phyloP scores from a whole-genome alignment of 1,284 basidiomycete species.

The Porodaedalea pini region DNA sequence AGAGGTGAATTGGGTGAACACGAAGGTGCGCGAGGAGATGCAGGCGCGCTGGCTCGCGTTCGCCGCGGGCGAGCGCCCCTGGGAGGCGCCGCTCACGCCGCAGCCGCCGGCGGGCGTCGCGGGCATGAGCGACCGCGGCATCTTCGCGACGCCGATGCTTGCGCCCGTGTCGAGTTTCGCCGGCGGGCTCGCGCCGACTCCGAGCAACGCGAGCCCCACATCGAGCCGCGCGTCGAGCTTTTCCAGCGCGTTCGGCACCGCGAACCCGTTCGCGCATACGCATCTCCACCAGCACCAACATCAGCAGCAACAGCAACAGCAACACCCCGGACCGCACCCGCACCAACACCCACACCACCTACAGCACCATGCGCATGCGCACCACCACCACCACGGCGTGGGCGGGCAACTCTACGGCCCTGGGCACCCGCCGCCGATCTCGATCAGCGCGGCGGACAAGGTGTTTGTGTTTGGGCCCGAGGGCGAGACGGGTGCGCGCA shows the following conservation, averaged over 20 bases:
- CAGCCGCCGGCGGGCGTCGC: constrained; percentile 19
- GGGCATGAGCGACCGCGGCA: constrained; percentile 16
- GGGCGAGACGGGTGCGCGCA: constrained; percentile 63
- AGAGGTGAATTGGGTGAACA: constrained; percentile 19
- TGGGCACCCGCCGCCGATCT: constrained; percentile 15
- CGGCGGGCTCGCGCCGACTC: constrained; percentile 7
- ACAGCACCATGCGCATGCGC: not conserved
- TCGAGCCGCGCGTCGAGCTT: constrained; percentile 14
- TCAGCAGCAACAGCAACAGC: not conserved
- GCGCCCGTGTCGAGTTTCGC: constrained; percentile 14
- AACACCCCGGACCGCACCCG: not conserved
- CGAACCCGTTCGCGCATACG: constrained; percentile 12
- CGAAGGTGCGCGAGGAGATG: constrained; percentile 56
- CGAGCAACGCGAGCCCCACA: constrained; percentile 2
- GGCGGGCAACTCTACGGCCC: constrained; percentile 9
- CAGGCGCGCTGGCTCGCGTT: constrained; percentile 73
- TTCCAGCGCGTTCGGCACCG: constrained; percentile 12
- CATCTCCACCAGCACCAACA: constrained; percentile 3
- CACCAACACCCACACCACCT: constrained; percentile 6
- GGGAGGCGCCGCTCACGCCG: constrained; percentile 36
- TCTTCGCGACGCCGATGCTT: constrained; percentile 18
- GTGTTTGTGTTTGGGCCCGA: constrained; percentile 74
- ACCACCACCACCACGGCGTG: not conserved
- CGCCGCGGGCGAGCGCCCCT: constrained; percentile 65
- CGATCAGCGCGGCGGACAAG: constrained; percentile 36